Evolutionary conservation across 2,329 filamentous ascomycete genomes (phyloP).

Genomic region (Aspergillus clavatus): DNA sequence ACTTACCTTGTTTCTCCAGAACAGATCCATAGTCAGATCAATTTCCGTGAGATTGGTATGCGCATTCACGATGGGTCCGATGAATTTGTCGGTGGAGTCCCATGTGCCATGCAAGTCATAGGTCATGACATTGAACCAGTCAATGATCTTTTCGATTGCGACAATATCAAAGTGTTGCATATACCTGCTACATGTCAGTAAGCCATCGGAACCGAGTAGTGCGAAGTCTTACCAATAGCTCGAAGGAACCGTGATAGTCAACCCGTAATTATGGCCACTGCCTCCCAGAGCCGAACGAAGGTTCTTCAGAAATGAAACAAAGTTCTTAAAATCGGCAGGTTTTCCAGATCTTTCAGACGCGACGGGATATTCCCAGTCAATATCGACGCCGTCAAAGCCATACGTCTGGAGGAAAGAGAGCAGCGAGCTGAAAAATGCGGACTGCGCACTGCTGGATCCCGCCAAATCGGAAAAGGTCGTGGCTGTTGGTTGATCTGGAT

Average conservation of each 20-base stretch:
- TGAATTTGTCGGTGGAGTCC: conserved; percentile 10
- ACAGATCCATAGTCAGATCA: conserved; percentile 28
- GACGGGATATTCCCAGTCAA: conserved; percentile 43
- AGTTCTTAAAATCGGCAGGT: conserved; percentile 31
- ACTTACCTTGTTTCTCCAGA: conserved; percentile 37
- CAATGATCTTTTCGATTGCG: conserved; percentile 7
- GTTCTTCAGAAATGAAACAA: conserved; percentile 11
- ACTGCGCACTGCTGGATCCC: conserved; percentile 6
- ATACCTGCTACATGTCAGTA: background rate
- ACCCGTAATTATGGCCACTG: conserved; percentile 7
- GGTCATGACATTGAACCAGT: conserved; percentile 24
- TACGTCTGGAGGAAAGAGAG: conserved; percentile 38
- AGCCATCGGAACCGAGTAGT: background rate
- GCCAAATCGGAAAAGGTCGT: conserved; percentile 16
- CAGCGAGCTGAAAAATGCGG: conserved; percentile 34
- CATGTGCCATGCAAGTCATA: conserved; percentile 22
- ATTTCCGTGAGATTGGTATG: conserved; percentile 46
- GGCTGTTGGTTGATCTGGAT: conserved; percentile 17
- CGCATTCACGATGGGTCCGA: conserved; percentile 31
- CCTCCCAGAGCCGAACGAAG: conserved; percentile 3
- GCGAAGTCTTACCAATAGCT: conserved; percentile 27
- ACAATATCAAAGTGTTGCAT: conserved; percentile 23
- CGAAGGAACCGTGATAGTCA: conserved; percentile 19
- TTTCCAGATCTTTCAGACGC: conserved; percentile 38
- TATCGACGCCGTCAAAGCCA: conserved; percentile 43